phyloP scores from a whole-genome alignment of 2,329 filamentous ascomycete species.

The Pyrenophora seminiperda region DNA sequence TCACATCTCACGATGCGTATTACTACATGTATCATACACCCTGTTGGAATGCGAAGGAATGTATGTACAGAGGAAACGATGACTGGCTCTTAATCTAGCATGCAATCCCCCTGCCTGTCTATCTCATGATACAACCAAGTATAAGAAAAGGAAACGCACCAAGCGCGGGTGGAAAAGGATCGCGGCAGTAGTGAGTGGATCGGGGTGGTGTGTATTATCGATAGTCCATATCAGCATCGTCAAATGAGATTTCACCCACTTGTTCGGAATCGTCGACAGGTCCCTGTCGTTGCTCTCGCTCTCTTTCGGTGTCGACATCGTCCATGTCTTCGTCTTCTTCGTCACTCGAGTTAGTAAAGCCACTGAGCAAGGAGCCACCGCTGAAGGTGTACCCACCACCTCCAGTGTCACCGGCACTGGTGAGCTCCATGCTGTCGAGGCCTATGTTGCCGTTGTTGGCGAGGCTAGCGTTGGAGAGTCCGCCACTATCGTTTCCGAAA shows the following conservation, averaged over 20 bases:
- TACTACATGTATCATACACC: constrained; percentile 41
- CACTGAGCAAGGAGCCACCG: constrained; percentile 77
- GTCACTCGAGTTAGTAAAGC: constrained; percentile 92
- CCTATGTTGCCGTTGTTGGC: constrained; percentile 65
- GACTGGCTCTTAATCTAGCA: constrained; percentile 13
- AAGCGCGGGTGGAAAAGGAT: constrained; percentile 43
- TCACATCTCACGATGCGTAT: constrained; percentile 31
- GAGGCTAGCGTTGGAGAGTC: constrained; percentile 77
- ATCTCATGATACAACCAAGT: constrained; percentile 17
- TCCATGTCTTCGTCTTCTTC: constrained; percentile 96
- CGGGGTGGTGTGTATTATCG: constrained; percentile 50
- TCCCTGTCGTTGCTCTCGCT: constrained; percentile 46
- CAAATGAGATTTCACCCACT: constrained; percentile 69
- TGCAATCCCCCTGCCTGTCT: constrained; percentile 6
- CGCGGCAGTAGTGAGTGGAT: constrained; percentile 36
- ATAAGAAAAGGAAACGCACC: constrained; percentile 45
- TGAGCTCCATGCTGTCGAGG: constrained; percentile 69
- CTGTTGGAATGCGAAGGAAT: constrained; percentile 26
- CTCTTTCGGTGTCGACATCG: constrained; percentile 75
- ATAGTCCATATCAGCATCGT: constrained; percentile 66
- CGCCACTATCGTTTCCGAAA: constrained; percentile 54
- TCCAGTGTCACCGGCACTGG: constrained; percentile 66
- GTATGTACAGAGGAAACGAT: constrained; percentile 35
- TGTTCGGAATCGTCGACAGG: constrained; percentile 63
- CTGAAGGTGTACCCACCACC: constrained; percentile 76